These are phyloP conservation scores for Boletus barrowsii DNA, from an alignment of 768 basidiomycete species.

Conservation along the genomic window DNA sequence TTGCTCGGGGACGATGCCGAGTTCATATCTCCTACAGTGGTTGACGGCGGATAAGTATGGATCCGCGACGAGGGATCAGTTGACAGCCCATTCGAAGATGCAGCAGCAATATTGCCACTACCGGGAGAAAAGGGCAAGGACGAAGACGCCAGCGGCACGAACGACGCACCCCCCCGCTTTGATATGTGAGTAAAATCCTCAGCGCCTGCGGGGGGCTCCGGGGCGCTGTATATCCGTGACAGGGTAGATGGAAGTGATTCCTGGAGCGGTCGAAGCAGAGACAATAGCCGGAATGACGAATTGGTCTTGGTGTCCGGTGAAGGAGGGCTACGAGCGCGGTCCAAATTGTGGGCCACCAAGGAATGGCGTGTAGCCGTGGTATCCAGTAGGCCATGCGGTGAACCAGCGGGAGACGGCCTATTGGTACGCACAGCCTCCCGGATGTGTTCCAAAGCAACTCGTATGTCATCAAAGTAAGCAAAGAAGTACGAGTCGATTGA, in stretches of 20 bases:
- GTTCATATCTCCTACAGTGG: constrained; percentile 47
- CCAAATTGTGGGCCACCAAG: constrained; percentile 26
- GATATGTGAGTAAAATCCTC: constrained; percentile 76
- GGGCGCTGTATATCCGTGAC: constrained; percentile 28
- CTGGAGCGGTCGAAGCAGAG: constrained; percentile 66
- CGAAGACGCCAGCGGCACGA: constrained; percentile 58
- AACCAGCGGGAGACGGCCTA: constrained; percentile 32
- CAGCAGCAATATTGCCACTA: constrained; percentile 3
- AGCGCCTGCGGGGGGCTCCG: constrained; percentile 35
- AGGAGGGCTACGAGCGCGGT: constrained; percentile 42
- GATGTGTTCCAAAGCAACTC: constrained; percentile 76
- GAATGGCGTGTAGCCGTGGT: constrained; percentile 49
- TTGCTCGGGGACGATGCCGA: constrained; percentile 38
- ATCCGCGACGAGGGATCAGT: constrained; percentile 35
- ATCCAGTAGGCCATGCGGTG: constrained; percentile 45
- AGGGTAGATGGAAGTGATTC: constrained; percentile 45
- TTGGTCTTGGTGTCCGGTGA: constrained; percentile 29
- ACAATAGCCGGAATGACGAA: constrained; percentile 61
- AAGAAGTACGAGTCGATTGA: constrained; percentile 89
- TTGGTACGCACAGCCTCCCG: constrained; percentile 67
- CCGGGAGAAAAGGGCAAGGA: constrained; percentile 22
- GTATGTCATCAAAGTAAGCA: constrained; percentile 86
- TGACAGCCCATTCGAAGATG: constrained; percentile 9
- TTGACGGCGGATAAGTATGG: constrained; percentile 82
- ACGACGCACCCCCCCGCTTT: constrained; percentile 51